Base-by-base conservation (phyloP, 768 basidiomycete species). In the Piloderma croceum region DNA sequence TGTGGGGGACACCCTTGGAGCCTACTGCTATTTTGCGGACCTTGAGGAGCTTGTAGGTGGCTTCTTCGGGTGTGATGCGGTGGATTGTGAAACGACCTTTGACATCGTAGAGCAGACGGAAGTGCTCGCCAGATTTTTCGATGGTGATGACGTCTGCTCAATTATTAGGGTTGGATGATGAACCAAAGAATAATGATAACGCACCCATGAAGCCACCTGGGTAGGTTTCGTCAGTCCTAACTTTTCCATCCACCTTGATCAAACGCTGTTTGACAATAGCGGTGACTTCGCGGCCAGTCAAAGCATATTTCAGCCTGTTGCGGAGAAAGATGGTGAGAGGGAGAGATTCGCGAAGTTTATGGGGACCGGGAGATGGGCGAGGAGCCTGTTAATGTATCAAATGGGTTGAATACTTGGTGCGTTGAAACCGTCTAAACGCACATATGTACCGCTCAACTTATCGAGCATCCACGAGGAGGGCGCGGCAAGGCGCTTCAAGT, bases 381-480 rank as follows among this genome's bases (percentile, higher is more conserved):
- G 92, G 90, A 61, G 92, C 92, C 91, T 90, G 53, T 31, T 7
- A 44, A 56, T 45, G 25, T 21, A 21, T 29, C 39, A 43, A 22
- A 35, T 38, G 32, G 29, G 35, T 18, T 31, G 19, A 29, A 29
- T 29, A 29, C 15, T 29, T 9, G 27, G 27, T 29, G 27, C 15
- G 15, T 15, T 9, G 15, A 15, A 9, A 35, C 11, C 27, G 29
- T 32, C 25, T 33, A 24, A 47, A 67, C 86, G 63, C 68, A 91
- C 90, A 57, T 90, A 94, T 52, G 90, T 91, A 45, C 90, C 90
- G 69, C 87, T 83, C 58, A 99, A 70, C 74, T 99, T 99, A 77
- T 98, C 91, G 49, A 99, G 79, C 93, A 99, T 97, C 96, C 96
- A 99, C 73, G 90, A 86, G 34, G 91, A 94, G 49, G 96, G 96